Conservation (phyloP, 371 early-diverging fungal genomes). For the Mortierella sp. region DNA sequence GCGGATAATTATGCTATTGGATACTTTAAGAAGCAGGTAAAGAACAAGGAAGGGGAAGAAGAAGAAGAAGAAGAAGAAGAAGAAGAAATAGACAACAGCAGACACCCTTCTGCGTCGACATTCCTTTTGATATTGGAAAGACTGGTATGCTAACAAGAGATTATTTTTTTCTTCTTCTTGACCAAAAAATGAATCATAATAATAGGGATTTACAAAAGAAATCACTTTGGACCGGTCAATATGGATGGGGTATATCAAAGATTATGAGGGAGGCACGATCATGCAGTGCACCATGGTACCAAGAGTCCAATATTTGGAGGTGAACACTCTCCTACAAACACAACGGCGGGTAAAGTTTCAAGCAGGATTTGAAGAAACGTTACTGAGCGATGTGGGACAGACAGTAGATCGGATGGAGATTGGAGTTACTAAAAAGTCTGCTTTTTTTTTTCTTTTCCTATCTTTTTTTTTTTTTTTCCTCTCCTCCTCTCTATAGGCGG, state of each 20-base stretch:
- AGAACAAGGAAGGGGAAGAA: conserved; percentile 8
- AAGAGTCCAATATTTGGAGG: conserved; percentile 65
- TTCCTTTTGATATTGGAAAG: too few relatives aligned
- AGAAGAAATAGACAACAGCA: background rate
- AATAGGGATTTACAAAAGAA: conserved; percentile 96
- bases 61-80: background rate
- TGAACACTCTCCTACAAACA: conserved; percentile 65
- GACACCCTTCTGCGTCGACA: too few relatives aligned
- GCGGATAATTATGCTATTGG: conserved; percentile 99
- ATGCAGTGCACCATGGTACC: conserved; percentile 90
- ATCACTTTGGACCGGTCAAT: conserved; percentile 90
- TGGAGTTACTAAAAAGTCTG: too few relatives aligned
- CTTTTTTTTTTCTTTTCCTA: background rate
- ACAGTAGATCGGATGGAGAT: too few relatives aligned
- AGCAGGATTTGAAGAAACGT: background rate
- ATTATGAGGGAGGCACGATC: conserved; percentile 99
- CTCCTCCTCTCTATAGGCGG: conserved; percentile 61
- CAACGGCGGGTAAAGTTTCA: conserved; percentile 66
- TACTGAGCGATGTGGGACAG: background rate
- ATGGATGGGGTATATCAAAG: conserved; percentile 99
- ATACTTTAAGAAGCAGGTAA: conserved; percentile 98
- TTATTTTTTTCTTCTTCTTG: background rate
- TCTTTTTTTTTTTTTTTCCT: background rate
- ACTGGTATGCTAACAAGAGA: background rate
- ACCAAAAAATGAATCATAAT: too few relatives aligned